phyloP scores from a whole-genome alignment of 257 asterid species.

The Verbena officinalis region DNA sequence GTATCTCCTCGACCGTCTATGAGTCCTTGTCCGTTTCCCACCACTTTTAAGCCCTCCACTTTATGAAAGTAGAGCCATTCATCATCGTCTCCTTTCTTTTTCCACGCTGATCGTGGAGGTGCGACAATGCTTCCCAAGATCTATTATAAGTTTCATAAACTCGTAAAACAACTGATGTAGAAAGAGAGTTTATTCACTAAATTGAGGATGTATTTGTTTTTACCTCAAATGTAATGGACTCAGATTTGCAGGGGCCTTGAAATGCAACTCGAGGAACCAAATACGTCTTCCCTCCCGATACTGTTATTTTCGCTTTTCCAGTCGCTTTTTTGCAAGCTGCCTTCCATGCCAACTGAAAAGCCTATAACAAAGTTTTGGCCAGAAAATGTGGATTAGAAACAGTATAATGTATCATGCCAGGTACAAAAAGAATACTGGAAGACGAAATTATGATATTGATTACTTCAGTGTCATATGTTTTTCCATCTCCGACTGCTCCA shows the following conservation, averaged over 20 bases:
- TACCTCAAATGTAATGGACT: slow-evolving; percentile 40
- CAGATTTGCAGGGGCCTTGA: slow-evolving; percentile 48
- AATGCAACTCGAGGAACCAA: slow-evolving; percentile 32
- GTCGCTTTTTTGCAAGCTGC: slow-evolving; percentile 34
- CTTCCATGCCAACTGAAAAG: slow-evolving; percentile 42
- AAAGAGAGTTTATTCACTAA: neutral
- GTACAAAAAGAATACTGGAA: neutral
- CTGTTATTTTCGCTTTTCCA: slow-evolving; percentile 14
- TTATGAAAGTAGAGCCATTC: slow-evolving; percentile 46
- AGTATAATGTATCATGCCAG: neutral
- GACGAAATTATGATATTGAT: neutral
- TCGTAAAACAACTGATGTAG: neutral
- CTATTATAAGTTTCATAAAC: slow-evolving; percentile 20
- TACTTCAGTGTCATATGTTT: slow-evolving; percentile 35
- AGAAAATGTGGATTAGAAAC: neutral
- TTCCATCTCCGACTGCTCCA: slow-evolving; percentile 45
- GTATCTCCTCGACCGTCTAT: slow-evolving; percentile 51
- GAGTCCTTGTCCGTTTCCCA: slow-evolving; percentile 43
- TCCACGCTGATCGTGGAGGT: slow-evolving; percentile 43
- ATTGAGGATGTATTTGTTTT: neutral
- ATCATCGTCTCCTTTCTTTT: neutral
- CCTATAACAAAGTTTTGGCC: slow-evolving; percentile 26
- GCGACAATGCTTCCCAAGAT: slow-evolving; percentile 51
- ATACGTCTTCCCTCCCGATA: slow-evolving; percentile 34
- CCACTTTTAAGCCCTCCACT: slow-evolving; percentile 38